Conservation (phyloP, 441 rosid genomes). For the Adansonia grandidieri region DNA sequence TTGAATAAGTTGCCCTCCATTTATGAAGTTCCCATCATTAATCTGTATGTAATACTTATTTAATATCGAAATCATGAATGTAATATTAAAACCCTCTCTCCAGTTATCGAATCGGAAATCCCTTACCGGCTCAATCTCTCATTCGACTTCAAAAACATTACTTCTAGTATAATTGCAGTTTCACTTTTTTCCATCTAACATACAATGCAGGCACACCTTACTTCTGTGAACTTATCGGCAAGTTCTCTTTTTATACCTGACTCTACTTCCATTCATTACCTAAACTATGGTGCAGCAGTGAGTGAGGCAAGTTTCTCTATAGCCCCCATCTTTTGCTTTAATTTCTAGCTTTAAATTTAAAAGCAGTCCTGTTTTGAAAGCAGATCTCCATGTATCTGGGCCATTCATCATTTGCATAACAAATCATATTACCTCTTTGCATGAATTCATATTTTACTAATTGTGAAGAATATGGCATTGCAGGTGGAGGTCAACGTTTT, state of each 20-base stretch:
- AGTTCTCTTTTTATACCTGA: constrained; percentile 52
- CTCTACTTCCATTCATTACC: constrained; percentile 41
- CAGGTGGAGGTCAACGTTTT: constrained; percentile 88
- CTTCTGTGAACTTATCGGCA: constrained; percentile 59
- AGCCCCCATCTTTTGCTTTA: neutral
- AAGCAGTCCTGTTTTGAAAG: neutral
- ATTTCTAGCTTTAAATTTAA: neutral
- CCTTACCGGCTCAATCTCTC: too few relatives aligned
- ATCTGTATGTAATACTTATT: too few relatives aligned
- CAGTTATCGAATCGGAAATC: too few relatives aligned
- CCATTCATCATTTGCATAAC: too few relatives aligned
- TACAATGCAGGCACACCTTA: constrained; percentile 56
- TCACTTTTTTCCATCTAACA: neutral
- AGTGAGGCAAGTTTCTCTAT: constrained; percentile 72
- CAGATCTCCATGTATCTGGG: neutral
- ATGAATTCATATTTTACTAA: too few relatives aligned
- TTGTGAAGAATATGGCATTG: constrained; percentile 3
- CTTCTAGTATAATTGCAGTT: too few relatives aligned
- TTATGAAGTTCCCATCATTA: too few relatives aligned
- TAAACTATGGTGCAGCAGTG: constrained; percentile 80
- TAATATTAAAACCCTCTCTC: too few relatives aligned
- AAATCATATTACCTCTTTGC: too few relatives aligned
- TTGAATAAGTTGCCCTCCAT: too few relatives aligned
- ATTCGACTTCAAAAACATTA: too few relatives aligned
- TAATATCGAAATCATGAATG: too few relatives aligned